Base-by-base conservation (phyloP, 2,329 filamentous ascomycete species). In the Colletotrichum lentis region DNA sequence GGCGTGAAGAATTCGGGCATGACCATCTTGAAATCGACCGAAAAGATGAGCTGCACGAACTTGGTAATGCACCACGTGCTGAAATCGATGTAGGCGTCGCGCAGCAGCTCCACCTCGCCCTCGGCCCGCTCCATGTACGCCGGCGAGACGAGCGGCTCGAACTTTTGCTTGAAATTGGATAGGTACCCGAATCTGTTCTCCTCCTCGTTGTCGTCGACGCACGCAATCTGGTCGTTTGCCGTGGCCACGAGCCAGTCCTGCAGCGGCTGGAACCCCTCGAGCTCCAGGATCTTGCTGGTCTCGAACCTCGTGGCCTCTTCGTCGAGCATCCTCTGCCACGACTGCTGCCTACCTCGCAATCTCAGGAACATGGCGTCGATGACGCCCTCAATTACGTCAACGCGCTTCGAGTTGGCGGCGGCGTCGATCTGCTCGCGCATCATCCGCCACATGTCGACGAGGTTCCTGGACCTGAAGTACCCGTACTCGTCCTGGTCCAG, bases 161-260 rank as follows among this genome's bases (percentile, higher is more conserved):
- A 91, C 75, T 96, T 93, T 73, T 90, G 88, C 73, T 89, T 89
- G 87, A 97, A 97, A 74, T 91, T 90, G 4, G 92, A 90, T 57
- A 98, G 86, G 81, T 97, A 97, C 37, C 91, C 92, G 31, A 91
- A 83, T 39, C 91, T 89, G 68, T 87, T 88, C 61, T 89, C 88
- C 61, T 92, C 91, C 69, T 93, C 91, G 72, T 91, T 91, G 76
- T 98, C 96, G 78, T 98, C 96, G 75, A 99, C 97, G 79, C 94
- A 97, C 64, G 94, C 94, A 77, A 99, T 98, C 79, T 99, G 96
- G 80, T 99, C 96, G 81, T 99, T 99, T 73, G 96, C 96, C 65
- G 96, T 93, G 53, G 96, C 94, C 61, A 99, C 90, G 64, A 99
- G 90, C 94, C 95, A 99, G 81, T 99, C 96, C 77, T 97, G 92